phyloP scores from a whole-genome alignment of 192 early-diverging fungal genomes.

The Chytriomyces confervae region DNA sequence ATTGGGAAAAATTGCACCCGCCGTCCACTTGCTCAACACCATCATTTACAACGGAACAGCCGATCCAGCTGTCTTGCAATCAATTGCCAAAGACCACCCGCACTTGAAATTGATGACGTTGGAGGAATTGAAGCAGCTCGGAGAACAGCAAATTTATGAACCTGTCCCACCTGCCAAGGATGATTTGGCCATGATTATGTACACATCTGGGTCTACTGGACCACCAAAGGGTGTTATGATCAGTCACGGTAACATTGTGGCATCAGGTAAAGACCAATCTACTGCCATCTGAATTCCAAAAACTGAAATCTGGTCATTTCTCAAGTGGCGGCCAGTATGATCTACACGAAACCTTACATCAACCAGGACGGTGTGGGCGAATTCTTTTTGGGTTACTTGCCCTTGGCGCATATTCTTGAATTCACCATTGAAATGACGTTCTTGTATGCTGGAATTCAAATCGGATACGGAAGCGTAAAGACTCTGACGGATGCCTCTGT shows the following conservation, averaged over 20 bases:
- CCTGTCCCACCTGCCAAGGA: conserved; percentile 66
- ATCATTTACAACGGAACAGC: conserved; percentile 76
- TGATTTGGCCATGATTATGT: conserved; percentile 83
- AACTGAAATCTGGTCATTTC: conserved; percentile 87
- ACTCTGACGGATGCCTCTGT: conserved; percentile 72
- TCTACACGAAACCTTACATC: conserved; percentile 66
- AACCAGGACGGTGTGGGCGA: conserved; percentile 51
- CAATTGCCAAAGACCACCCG: neutral
- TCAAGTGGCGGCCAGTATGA: conserved; percentile 38
- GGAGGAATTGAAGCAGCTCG: conserved; percentile 66
- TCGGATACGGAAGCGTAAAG: conserved; percentile 72
- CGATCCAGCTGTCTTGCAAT: conserved; percentile 33
- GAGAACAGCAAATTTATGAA: conserved; percentile 70
- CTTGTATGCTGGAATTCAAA: conserved; percentile 46
- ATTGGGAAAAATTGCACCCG: conserved; percentile 61
- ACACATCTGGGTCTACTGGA: conserved; percentile 81
- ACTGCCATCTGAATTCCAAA: conserved; percentile 41
- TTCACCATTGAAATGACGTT: conserved; percentile 82
- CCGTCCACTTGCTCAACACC: conserved; percentile 66
- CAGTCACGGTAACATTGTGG: conserved; percentile 77
- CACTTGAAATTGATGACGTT: conserved; percentile 59
- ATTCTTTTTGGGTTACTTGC: conserved; percentile 67
- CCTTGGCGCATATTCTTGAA: conserved; percentile 89
- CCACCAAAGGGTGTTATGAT: conserved; percentile 76
- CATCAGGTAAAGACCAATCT: conserved; percentile 50